A percentile compares a stretch with the other conserved stretches of the same genome.
phyloP scores from a whole-genome alignment of 495 filamentous ascomycete species.

The Cairneyella variabilis region DNA sequence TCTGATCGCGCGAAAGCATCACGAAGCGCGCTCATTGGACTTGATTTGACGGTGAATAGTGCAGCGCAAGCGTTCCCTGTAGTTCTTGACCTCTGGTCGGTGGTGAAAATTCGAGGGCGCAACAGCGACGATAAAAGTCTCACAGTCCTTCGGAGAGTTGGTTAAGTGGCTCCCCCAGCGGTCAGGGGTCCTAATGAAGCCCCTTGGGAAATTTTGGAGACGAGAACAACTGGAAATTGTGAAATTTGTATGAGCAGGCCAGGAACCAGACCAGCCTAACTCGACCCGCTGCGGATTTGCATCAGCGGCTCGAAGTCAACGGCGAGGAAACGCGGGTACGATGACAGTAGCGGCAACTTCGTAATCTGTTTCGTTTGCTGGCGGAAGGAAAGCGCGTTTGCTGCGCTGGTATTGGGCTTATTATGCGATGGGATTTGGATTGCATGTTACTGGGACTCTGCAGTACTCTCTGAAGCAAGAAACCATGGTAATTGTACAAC shows the following conservation, averaged over 20 bases:
- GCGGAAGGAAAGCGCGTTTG: neutral
- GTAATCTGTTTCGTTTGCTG: neutral
- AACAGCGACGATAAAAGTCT: conserved; percentile 5
- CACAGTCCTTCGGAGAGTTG: neutral
- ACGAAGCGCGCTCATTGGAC: conserved; percentile 20
- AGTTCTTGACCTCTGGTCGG: too few species aligned
- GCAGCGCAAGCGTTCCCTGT: too few species aligned
- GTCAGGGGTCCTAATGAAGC: neutral
- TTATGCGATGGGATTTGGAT: too few species aligned
- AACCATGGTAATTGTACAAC: too few species aligned
- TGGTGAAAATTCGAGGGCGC: neutral
- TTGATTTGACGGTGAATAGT: neutral
- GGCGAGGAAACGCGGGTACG: neutral
- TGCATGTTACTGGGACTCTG: too few species aligned
- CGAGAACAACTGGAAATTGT: neutral
- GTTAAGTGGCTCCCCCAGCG: neutral
- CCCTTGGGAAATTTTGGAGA: conserved; percentile 1
- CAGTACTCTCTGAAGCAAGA: too few species aligned
- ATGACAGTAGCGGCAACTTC: neutral
- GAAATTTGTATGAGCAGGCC: neutral
- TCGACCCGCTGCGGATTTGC: neutral
- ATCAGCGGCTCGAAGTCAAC: too few species aligned
- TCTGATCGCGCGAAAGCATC: conserved; percentile 20
- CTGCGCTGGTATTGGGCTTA: neutral
- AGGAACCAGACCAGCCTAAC: too few species aligned